phyloP scores from a whole-genome alignment of 257 asterid genomes.

The Solanum sejunctum region DNA sequence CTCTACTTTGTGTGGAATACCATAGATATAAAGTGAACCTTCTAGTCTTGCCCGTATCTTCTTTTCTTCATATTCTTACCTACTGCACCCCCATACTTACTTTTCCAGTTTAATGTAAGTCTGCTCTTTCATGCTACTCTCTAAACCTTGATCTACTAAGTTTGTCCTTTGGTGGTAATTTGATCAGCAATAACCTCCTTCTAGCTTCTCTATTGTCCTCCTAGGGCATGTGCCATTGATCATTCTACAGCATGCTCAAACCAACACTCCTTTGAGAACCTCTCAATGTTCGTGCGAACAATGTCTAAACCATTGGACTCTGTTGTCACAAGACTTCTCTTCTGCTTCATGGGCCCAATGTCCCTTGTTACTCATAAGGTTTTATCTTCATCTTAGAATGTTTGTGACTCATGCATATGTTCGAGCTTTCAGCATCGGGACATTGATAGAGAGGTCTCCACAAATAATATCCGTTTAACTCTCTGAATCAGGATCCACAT shows the following conservation, averaged over 20 bases:
- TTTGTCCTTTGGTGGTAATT: background rate
- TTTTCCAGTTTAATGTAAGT: background rate
- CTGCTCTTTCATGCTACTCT: background rate
- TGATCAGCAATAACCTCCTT: background rate
- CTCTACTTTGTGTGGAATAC: background rate
- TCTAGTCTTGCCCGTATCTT: background rate
- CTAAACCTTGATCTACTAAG: background rate
- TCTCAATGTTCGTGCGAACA: background rate
- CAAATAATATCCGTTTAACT: background rate
- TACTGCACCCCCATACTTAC: background rate
- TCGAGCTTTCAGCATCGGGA: background rate
- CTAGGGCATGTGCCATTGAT: background rate
- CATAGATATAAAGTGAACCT: background rate
- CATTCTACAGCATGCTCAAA: background rate
- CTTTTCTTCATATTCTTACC: background rate
- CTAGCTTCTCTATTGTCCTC: background rate
- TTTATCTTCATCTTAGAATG: background rate
- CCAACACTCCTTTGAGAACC: background rate
- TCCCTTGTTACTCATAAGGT: background rate
- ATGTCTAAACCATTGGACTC: background rate
- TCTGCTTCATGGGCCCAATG: background rate
- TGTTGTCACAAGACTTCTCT: background rate
- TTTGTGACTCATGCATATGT: background rate
- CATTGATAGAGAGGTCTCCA: background rate
- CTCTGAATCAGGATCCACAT: background rate